A percentile compares a stretch with the other conserved stretches of the same genome.
These are phyloP conservation scores for Leccinum brunneo-olivaceum DNA, from an alignment of 1,284 basidiomycete genomes.

Conservation along the genomic window DNA sequence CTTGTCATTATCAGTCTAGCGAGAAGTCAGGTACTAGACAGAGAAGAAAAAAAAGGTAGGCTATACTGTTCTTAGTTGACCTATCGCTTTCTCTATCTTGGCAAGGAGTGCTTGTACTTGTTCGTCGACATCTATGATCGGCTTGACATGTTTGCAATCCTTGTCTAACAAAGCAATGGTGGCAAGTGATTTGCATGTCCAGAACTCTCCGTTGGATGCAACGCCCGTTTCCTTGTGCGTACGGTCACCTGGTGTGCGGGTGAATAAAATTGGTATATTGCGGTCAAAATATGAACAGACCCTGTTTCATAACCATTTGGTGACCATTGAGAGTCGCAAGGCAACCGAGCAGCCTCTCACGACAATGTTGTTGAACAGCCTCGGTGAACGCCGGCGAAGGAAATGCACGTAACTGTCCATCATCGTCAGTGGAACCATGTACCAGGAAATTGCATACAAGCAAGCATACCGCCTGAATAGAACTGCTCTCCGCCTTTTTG, in stretches of 20 bases:
- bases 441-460: background rate
- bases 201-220: constrained; percentile 70
- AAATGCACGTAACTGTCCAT: constrained; percentile 42
- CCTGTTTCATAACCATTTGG: constrained; percentile 43
- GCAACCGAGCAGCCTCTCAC: constrained; percentile 66
- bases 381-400: constrained; percentile 74
- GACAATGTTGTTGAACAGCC: constrained; percentile 57
- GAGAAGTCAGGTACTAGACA: background rate
- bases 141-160: constrained; percentile 66
- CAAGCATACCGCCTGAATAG: constrained; percentile 49
- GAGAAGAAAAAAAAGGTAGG: background rate
- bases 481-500: constrained; percentile 69
- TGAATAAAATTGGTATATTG: constrained; percentile 1
- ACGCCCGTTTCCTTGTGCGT: constrained; percentile 51
- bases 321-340: constrained; percentile 72
- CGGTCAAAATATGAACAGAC: constrained; percentile 24
- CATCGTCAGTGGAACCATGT: constrained; percentile 2
- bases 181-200: constrained; percentile 67
- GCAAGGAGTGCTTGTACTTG: constrained; percentile 45
- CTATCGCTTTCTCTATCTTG: constrained; percentile 43
- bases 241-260: constrained; percentile 35
- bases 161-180: constrained; percentile 57
- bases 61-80: constrained; percentile 44
- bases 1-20: constrained; percentile 41
- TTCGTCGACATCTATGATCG: constrained; percentile 51